phyloP scores from a whole-genome alignment of 257 asterid species.

The Solanum appendiculatum region DNA sequence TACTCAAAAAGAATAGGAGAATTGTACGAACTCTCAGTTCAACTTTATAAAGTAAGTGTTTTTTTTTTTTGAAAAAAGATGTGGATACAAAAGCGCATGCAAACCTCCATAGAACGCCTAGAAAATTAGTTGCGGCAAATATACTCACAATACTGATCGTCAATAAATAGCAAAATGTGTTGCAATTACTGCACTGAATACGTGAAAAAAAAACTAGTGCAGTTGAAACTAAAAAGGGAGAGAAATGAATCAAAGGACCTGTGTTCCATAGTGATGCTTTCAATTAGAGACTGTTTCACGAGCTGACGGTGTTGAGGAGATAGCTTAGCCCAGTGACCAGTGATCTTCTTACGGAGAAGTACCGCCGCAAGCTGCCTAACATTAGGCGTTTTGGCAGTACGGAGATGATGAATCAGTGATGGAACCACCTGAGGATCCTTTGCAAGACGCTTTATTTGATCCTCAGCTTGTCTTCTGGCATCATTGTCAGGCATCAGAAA shows the following conservation, averaged over 20 bases:
- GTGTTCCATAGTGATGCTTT: slow-evolving; percentile 92
- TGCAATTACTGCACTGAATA: neutral
- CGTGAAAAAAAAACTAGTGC: neutral
- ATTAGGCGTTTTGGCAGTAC: slow-evolving; percentile 97
- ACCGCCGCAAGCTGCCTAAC: slow-evolving; percentile 98
- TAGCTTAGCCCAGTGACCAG: slow-evolving; percentile 94
- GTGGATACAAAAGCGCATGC: neutral
- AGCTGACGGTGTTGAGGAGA: slow-evolving; percentile 64
- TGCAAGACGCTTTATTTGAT: slow-evolving; percentile 84
- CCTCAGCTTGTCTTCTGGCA: slow-evolving; percentile 98
- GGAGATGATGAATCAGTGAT: slow-evolving; percentile 83
- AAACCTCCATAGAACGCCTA: neutral
- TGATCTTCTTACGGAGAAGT: slow-evolving; percentile 93
- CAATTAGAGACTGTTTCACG: slow-evolving; percentile 85
- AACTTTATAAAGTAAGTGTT: neutral
- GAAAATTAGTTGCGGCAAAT: neutral
- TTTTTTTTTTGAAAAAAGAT: neutral
- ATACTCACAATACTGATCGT: neutral
- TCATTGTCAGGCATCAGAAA: slow-evolving; percentile 98
- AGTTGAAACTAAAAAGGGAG: neutral
- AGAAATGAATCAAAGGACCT: slow-evolving; percentile 30
- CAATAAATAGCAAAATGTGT: neutral
- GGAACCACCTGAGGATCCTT: slow-evolving; percentile 99
- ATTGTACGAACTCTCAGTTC: neutral
- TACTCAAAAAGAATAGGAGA: neutral